phyloP scores from a whole-genome alignment of 2,329 filamentous ascomycete genomes.

The Aspergillus costaricaensis region DNA sequence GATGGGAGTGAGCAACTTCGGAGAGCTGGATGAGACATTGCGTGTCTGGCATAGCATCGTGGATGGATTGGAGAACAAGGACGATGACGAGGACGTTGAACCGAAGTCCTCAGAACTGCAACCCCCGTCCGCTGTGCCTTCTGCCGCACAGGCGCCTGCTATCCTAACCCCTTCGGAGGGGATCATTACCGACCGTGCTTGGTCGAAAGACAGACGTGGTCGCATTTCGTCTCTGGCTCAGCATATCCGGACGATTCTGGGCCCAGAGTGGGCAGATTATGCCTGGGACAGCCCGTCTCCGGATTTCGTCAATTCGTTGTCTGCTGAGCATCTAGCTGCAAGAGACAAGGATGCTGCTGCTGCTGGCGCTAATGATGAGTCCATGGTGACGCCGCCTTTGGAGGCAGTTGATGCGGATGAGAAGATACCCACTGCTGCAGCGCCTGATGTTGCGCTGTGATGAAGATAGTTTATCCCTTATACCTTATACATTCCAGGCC shows the following conservation, averaged over 20 bases:
- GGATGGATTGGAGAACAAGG: constrained; percentile 48
- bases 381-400: constrained; percentile 35
- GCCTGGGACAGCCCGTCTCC: constrained; percentile 46
- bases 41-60: constrained; percentile 57
- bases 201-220: constrained; percentile 38
- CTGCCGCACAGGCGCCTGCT: constrained; percentile 16
- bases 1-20: constrained; percentile 63
- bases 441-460: constrained; percentile 13
- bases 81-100: constrained; percentile 6
- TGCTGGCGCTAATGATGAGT: constrained; percentile 10
- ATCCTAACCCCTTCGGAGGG: constrained; percentile 41
- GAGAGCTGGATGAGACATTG: constrained; percentile 64
- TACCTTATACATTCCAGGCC: too few species aligned
- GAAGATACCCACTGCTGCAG: constrained; percentile 19
- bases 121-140: constrained; percentile 10
- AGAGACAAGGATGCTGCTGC: constrained; percentile 9
- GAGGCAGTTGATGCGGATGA: constrained; percentile 31
- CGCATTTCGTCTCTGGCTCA: constrained; percentile 39
- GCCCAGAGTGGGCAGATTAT: constrained; percentile 48
- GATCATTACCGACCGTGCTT: constrained; percentile 41
- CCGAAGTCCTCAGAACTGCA: neutral
- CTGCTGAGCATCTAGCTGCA: constrained; percentile 30
- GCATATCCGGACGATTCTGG: constrained; percentile 43
- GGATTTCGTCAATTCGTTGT: constrained; percentile 44
- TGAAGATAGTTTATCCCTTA: neutral